Evolutionary conservation across 495 filamentous ascomycete species (phyloP).

Genomic region (Talaromyces thailandensis): DNA sequence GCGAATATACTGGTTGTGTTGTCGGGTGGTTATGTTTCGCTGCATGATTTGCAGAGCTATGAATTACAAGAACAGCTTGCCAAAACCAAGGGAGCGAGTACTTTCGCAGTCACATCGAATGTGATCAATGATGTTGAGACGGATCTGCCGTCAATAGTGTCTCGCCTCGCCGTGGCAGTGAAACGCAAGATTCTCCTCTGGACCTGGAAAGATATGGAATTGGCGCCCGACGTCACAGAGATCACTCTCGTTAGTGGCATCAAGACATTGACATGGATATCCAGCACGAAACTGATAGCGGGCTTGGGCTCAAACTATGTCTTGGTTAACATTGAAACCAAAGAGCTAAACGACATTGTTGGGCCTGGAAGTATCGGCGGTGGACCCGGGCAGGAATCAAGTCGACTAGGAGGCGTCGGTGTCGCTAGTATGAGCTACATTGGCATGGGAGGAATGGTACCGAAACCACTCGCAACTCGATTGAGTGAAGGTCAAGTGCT

Average conservation of each 20-base stretch:
- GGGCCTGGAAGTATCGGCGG: conserved; percentile 70
- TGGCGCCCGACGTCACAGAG: conserved; percentile 63
- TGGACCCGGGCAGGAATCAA: conserved; percentile 50
- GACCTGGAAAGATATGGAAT: conserved; percentile 93
- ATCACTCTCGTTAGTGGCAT: conserved; percentile 70
- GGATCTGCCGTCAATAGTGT: conserved; percentile 83
- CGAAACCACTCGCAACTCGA: conserved; percentile 78
- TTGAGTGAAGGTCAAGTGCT: conserved; percentile 76
- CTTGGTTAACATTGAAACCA: conserved; percentile 72
- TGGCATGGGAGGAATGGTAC: conserved; percentile 82
- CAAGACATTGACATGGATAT: conserved; percentile 82
- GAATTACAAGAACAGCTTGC: conserved; percentile 67
- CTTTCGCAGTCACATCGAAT: conserved; percentile 89
- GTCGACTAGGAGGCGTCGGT: conserved; percentile 57
- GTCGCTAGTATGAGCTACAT: conserved; percentile 88
- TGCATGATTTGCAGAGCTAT: conserved; percentile 83
- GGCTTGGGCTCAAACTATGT: conserved; percentile 85
- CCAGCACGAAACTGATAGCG: conserved; percentile 72
- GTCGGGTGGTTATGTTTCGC: conserved; percentile 75
- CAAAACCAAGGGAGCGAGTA: conserved; percentile 77
- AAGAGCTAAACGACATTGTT: conserved; percentile 62
- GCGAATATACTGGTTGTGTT: conserved; percentile 83
- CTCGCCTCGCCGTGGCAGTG: conserved; percentile 79
- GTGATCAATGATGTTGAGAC: conserved; percentile 82
- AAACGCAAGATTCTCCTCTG: conserved; percentile 85